Conservation (phyloP, 768 basidiomycete genomes). For the Thelephora aurantiotincta region DNA sequence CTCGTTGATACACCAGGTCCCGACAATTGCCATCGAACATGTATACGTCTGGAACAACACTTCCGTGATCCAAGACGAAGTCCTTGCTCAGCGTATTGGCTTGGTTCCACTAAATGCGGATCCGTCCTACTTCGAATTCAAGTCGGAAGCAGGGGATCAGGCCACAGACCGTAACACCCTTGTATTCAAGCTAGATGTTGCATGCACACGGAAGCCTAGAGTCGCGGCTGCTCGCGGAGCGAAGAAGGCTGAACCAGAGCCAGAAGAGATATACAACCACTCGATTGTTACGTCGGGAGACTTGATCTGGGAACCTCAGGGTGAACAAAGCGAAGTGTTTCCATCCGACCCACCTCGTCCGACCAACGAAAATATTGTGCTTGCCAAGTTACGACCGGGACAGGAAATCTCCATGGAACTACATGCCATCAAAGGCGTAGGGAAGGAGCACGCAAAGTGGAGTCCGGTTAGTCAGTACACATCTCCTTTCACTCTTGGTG, state of each 20-base stretch:
- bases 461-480: constrained; percentile 68
- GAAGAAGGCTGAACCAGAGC: constrained; percentile 27
- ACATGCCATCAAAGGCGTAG: constrained; percentile 86
- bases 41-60: constrained; percentile 95
- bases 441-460: constrained; percentile 94
- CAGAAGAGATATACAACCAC: constrained; percentile 56
- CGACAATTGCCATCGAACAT: constrained; percentile 79
- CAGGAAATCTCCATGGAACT: constrained; percentile 76
- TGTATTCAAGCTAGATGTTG: constrained; percentile 61
- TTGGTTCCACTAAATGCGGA: constrained; percentile 83
- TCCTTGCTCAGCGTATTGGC: constrained; percentile 85
- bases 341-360: constrained; percentile 39
- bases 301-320: constrained; percentile 67
- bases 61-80: constrained; percentile 85
- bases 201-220: constrained; percentile 50
- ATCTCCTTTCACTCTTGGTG: background rate
- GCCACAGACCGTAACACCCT: constrained; percentile 85
- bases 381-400: constrained; percentile 86
- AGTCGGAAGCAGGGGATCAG: constrained; percentile 21
- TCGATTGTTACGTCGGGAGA: constrained; percentile 54
- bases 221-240: constrained; percentile 18
- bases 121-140: constrained; percentile 55
- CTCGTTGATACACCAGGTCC: constrained; percentile 41
- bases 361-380: constrained; percentile 69
- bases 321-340: constrained; percentile 61